A percentile compares a stretch with the other conserved stretches of the same genome.
These are phyloP conservation scores for Psilocybe subaeruginosa DNA, from an alignment of 768 basidiomycete genomes.

Conservation along the genomic window DNA sequence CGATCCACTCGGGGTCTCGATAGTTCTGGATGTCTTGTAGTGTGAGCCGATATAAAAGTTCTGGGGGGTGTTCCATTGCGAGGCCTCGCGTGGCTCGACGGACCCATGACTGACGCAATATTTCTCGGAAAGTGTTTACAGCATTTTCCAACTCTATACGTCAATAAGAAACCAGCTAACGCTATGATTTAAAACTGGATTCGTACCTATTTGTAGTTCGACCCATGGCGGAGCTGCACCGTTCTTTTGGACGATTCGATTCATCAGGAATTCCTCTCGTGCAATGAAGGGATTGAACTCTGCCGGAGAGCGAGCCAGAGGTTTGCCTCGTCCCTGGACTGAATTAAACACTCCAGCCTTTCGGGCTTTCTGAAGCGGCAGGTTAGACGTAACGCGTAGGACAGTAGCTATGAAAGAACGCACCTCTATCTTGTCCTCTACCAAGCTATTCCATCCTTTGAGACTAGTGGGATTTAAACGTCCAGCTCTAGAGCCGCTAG, in stretches of 20 bases:
- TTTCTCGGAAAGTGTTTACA: conserved; percentile 61
- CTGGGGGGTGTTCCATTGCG: conserved; percentile 44
- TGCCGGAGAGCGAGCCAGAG: conserved; percentile 37
- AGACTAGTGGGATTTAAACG: conserved; percentile 61
- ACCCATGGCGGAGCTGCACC: conserved; percentile 90
- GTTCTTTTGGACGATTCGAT: conserved; percentile 80
- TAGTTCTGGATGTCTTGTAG: conserved; percentile 40
- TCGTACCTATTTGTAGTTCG: conserved; percentile 71
- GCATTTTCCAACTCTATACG: conserved; percentile 68
- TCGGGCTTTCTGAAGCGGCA: conserved; percentile 54
- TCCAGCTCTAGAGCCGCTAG: conserved; percentile 7
- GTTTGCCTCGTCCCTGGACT: conserved; percentile 66
- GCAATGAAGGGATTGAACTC: conserved; percentile 62
- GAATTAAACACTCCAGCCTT: conserved; percentile 70
- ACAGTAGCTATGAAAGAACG: background rate
- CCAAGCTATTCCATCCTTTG: conserved; percentile 75
- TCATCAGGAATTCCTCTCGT: conserved; percentile 83
- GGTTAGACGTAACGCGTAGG: background rate
- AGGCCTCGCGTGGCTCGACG: conserved; percentile 72
- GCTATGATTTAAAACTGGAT: background rate
- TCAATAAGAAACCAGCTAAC: background rate
- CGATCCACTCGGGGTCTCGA: conserved; percentile 74
- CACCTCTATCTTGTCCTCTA: conserved; percentile 85
- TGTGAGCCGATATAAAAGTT: conserved; percentile 37
- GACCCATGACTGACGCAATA: conserved; percentile 72